Evolutionary conservation across 1,139 yeast genomes (phyloP), one percentile per base, ranked within the genome.

Genomic region (Spencermartinsiella ligniputridi): DNA sequence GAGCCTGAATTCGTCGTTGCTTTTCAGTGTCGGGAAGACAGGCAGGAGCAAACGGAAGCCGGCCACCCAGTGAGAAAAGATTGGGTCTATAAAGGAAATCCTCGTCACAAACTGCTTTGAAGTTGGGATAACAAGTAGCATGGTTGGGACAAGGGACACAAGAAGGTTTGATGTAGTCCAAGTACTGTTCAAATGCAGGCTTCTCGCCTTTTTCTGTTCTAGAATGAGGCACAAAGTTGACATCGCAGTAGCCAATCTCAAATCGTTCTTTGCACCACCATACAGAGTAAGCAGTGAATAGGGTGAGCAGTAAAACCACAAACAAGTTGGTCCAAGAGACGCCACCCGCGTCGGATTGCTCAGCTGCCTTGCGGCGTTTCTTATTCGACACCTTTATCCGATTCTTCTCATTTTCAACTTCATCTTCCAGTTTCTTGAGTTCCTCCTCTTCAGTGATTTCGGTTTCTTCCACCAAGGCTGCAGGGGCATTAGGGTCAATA

Each of bases 61-160:
- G 46, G 1, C 83, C 84, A 44, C 72, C 68, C 11, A 81, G 51
- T 40, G 80, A 71, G 52, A 75, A 72, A 71, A 81, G 75, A 11
- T 86, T 83, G 42, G 74, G 68, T 39, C 63, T 64, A 40, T 74
- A 75, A 35, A 79, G 67, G 61, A 75, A 88, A 47, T 83, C 94
- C 38, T 80, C 81, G 55, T 77, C 81, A 62, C 97, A 89, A 44
- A 74, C 78, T 15, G 84, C 61, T 49, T 74, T 69, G 55, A 83
- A 69, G 40, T 72, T 64, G 22, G 80, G 77, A 50, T 73, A 77
- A 62, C 97, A 92, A 41, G 78, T 70, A 1, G 94, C 95, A 64
- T 90, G 85, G 8, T 72, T 74, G 1, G 97, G 97, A 59, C 97
- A 90, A 30, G 77, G 77, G 5, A 75, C 67, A 64, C 97, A 92